These are phyloP conservation scores for Leptographium radiaticola DNA, from an alignment of 2,329 filamentous ascomycete genomes.

Conservation along the genomic window DNA sequence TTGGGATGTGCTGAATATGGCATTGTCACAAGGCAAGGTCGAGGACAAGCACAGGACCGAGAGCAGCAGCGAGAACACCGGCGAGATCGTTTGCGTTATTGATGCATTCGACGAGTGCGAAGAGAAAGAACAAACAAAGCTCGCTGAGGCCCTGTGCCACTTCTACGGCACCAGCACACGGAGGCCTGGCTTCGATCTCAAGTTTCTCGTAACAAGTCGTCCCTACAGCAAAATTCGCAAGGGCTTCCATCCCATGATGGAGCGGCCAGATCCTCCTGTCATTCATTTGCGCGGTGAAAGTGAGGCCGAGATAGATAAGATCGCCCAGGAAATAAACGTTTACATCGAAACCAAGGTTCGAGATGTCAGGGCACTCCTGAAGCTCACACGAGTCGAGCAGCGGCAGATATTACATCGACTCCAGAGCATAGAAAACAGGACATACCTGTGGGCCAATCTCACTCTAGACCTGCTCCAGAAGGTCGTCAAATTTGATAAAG, in stretches of 20 bases:
- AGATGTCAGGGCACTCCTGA: background rate
- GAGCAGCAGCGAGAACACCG: background rate
- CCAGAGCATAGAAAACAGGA: slow-evolving; percentile 9
- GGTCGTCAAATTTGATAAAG: background rate
- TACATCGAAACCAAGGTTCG: slow-evolving; percentile 1
- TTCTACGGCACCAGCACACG: slow-evolving; percentile 4
- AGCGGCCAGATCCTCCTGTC: slow-evolving; percentile 9
- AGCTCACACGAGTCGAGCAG: background rate
- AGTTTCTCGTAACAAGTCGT: slow-evolving; percentile 21
- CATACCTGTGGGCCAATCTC: slow-evolving; percentile 16
- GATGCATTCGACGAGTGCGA: slow-evolving; percentile 1
- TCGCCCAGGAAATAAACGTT: slow-evolving; percentile 16
- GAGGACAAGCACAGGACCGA: too few relatives aligned
- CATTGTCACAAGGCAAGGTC: too few relatives aligned
- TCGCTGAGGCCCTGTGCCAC: background rate
- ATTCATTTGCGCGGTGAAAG: slow-evolving; percentile 19
- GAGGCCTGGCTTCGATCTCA: too few relatives aligned
- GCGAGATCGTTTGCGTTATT: slow-evolving; percentile 1
- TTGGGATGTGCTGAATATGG: background rate
- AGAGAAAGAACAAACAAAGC: background rate
- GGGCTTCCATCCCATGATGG: slow-evolving; percentile 3
- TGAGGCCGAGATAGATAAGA: slow-evolving; percentile 15
- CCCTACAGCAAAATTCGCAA: slow-evolving; percentile 18
- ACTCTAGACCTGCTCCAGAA: slow-evolving; percentile 11
- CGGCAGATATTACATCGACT: slow-evolving; percentile 6